These are phyloP conservation scores for Mucor ambiguus DNA, from an alignment of 371 early-diverging fungal species.

Conservation along the genomic window DNA sequence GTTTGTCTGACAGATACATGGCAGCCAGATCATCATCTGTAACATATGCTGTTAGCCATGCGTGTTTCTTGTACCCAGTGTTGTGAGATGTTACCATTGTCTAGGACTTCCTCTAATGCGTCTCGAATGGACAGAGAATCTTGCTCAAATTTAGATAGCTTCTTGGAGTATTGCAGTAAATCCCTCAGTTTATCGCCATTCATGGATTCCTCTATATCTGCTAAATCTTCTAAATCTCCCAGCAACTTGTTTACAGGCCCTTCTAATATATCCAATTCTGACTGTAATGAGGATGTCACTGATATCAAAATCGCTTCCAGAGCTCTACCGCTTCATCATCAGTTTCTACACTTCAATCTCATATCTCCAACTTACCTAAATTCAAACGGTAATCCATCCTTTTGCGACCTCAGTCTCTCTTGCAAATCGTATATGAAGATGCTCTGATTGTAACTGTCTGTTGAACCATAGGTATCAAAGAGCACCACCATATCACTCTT, in stretches of 20 bases:
- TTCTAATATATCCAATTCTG: constrained; percentile 72
- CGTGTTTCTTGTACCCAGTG: not conserved
- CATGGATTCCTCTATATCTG: constrained; percentile 75
- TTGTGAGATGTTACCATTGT: constrained; percentile 57
- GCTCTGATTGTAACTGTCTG: constrained; percentile 70
- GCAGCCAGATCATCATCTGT: constrained; percentile 87
- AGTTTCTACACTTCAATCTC: not conserved
- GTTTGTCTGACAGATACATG: constrained; percentile 87
- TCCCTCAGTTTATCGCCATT: constrained; percentile 75
- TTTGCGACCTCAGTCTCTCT: constrained; percentile 62
- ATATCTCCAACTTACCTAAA: constrained; percentile 55
- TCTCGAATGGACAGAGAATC: constrained; percentile 75
- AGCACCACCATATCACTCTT: constrained; percentile 81
- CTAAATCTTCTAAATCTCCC: constrained; percentile 64
- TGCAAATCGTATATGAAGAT: constrained; percentile 82
- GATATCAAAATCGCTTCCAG: constrained; percentile 84
- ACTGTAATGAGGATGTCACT: constrained; percentile 69
- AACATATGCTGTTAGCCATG: not conserved
- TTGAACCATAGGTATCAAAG: constrained; percentile 72
- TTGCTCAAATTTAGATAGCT: constrained; percentile 75
- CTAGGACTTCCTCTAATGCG: constrained; percentile 78
- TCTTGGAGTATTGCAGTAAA: constrained; percentile 75
- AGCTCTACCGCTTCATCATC: constrained; percentile 48
- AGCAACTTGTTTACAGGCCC: constrained; percentile 59
- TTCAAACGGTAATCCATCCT: constrained; percentile 67